Conservation (phyloP, 2,329 filamentous ascomycete genomes). For the Penicillium sclerotiorum region DNA sequence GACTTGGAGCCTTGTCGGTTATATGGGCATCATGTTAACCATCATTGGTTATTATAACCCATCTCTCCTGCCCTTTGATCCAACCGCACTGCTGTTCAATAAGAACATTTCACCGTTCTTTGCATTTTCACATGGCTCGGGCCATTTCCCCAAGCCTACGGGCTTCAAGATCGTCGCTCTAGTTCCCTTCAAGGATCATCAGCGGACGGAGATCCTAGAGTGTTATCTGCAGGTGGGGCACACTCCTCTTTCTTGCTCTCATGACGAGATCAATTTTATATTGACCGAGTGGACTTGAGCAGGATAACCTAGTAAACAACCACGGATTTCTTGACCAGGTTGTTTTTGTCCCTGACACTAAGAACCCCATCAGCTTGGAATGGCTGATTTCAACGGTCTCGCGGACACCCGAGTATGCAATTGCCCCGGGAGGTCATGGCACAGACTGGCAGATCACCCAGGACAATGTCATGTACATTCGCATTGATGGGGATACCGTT, state of each 20-base stretch:
- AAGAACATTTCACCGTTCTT: constrained; percentile 31
- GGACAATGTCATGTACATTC: constrained; percentile 41
- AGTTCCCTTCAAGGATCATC: constrained; percentile 40
- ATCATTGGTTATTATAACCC: constrained; percentile 23
- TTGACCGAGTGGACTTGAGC: neutral
- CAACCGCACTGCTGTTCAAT: constrained; percentile 23
- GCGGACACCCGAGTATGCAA: constrained; percentile 33
- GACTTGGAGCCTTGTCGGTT: constrained; percentile 27
- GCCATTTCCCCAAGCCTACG: constrained; percentile 36
- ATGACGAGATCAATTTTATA: neutral
- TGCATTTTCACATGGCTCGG: constrained; percentile 31
- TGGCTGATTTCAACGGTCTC: constrained; percentile 40
- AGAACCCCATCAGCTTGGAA: constrained; percentile 36
- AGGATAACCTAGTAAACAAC: constrained; percentile 44
- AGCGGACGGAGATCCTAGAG: constrained; percentile 41
- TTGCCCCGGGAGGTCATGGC: constrained; percentile 12
- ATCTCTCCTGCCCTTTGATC: constrained; percentile 21
- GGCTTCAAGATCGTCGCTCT: constrained; percentile 42
- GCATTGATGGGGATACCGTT: constrained; percentile 48
- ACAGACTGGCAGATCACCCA: constrained; percentile 20
- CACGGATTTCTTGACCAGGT: constrained; percentile 48
- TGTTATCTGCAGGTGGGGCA: constrained; percentile 44
- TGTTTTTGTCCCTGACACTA: constrained; percentile 45
- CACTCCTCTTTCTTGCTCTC: neutral
- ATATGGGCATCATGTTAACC: constrained; percentile 26